Evolutionary conservation across 192 early-diverging fungal species (phyloP), one percentile per base, ranked within the genome.

Genomic region (Coemansia furcata): DNA sequence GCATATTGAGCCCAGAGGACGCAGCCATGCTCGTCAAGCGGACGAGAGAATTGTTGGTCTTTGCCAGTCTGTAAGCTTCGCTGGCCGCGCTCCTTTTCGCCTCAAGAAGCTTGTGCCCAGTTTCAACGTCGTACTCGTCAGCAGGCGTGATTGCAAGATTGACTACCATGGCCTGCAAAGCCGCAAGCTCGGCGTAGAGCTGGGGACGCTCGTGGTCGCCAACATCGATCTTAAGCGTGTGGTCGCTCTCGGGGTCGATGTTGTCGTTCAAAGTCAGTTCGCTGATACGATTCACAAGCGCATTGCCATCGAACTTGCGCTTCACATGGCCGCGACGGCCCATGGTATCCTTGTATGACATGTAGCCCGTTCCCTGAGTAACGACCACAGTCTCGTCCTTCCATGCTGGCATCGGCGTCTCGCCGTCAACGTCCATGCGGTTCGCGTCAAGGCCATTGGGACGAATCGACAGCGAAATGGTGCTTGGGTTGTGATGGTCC

Each of bases 71-170:
- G 26, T 67, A 37, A 1, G 62, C 71, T 2, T 44, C 26, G 5
- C 15, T 39, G 0, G 80, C 67, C 2, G 37, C 42, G 4, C 5
- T 29, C 29, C 29, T 30, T 14, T 71, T 66, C 0, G 38, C 23
- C 19, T 38, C 15, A 11, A 82, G 58, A 29, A 82, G 47, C 46
- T 17, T 14, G 15, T 77, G 65, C 2, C 74, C 80, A 1, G 30
- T 42, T 1, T 47, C 54, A 6, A 68, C 80, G 17, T 66, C 67
- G 42, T 82, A 82, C 46, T 77, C 67, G 30, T 68, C 43, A 23
- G 65, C 50, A 10, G 80, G 80, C 6, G 80, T 74, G 55, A 82
- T 59, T 14, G 64, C 65, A 12, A 82, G 59, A n/a, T 82, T 77
- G 19, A 66, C 40, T 5, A 74, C 21, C 54, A 69, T 68, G 8